Evolutionary conservation across 1,139 yeast species (phyloP).

Genomic region (Komagataea norvegica): DNA sequence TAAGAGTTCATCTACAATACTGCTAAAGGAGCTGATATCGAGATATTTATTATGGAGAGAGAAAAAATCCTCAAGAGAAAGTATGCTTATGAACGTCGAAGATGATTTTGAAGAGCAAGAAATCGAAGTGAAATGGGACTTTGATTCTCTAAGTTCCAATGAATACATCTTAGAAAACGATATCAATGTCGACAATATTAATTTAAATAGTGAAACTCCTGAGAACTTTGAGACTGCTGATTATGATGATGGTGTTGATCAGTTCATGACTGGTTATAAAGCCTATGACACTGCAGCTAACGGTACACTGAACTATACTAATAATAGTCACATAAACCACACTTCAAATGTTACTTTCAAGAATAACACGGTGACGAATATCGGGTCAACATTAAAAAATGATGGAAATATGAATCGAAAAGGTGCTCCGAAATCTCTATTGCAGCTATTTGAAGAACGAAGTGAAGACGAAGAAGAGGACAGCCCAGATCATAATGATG

Average conservation of each 20-base stretch:
- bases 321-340: constrained; percentile 8
- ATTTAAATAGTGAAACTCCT: constrained; percentile 24
- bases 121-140: constrained; percentile 82
- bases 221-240: constrained; percentile 15
- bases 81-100: constrained; percentile 29
- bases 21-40: constrained; percentile 72
- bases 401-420: constrained; percentile 27
- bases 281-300: constrained; percentile 12
- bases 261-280: constrained; percentile 26
- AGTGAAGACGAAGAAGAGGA: constrained; percentile 22
- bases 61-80: constrained; percentile 48
- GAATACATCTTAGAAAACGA: constrained; percentile 70
- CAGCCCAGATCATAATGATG: constrained; percentile 5
- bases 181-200: constrained; percentile 45
- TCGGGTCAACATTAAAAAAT: constrained; percentile 27
- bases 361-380: constrained; percentile 26
- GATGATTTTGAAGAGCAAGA: constrained; percentile 31
- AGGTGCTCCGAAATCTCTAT: constrained; percentile 68
- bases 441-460: constrained; percentile 62
- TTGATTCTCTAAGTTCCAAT: constrained; percentile 68
- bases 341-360: constrained; percentile 24
- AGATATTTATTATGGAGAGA: constrained; percentile 81
- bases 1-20: constrained; percentile 52
- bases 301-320: constrained; percentile 10
- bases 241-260: constrained; percentile 33